A percentile compares a stretch with the other conserved stretches of the same genome.
These are phyloP conservation scores for Microcera coccophila DNA, from an alignment of 2,329 filamentous ascomycete species.

Conservation along the genomic window DNA sequence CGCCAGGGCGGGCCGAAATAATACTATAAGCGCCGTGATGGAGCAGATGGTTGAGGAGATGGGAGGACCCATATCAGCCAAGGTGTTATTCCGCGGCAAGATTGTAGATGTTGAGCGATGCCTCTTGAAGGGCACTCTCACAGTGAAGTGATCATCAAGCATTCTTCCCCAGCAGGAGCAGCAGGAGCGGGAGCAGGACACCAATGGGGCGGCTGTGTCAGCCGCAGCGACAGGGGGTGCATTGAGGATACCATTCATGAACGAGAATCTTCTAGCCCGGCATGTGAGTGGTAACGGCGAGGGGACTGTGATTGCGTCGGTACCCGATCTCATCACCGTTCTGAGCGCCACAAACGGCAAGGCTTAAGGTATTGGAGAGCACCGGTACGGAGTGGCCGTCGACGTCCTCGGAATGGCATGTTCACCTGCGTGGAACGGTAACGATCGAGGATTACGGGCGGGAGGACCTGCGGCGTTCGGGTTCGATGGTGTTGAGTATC, in stretches of 20 bases:
- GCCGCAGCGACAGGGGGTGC: background rate
- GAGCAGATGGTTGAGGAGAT: slow-evolving; percentile 36
- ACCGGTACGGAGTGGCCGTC: background rate
- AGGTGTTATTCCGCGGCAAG: slow-evolving; percentile 26
- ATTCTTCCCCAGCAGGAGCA: slow-evolving; percentile 25
- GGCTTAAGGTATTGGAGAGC: background rate
- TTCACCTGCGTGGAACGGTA: background rate
- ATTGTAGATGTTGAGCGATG: slow-evolving; percentile 34
- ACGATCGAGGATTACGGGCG: background rate
- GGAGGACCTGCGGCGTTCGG: background rate
- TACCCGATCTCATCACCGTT: background rate
- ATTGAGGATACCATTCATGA: slow-evolving; percentile 53
- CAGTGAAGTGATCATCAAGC: slow-evolving; percentile 39
- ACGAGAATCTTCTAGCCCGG: slow-evolving; percentile 50
- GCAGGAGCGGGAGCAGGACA: slow-evolving; percentile 19
- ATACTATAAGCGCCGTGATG: slow-evolving; percentile 39
- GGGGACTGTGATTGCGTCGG: slow-evolving; percentile 3
- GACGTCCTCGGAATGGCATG: background rate
- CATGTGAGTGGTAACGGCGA: slow-evolving; percentile 15
- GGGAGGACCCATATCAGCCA: slow-evolving; percentile 30
- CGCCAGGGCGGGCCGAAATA: slow-evolving; percentile 4
- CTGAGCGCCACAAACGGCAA: background rate
- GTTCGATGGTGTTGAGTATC: background rate
- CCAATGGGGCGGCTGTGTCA: background rate
- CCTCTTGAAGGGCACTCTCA: slow-evolving; percentile 41